Conservation (phyloP, 139 green algal genomes). For the Dunaliella primolecta region DNA sequence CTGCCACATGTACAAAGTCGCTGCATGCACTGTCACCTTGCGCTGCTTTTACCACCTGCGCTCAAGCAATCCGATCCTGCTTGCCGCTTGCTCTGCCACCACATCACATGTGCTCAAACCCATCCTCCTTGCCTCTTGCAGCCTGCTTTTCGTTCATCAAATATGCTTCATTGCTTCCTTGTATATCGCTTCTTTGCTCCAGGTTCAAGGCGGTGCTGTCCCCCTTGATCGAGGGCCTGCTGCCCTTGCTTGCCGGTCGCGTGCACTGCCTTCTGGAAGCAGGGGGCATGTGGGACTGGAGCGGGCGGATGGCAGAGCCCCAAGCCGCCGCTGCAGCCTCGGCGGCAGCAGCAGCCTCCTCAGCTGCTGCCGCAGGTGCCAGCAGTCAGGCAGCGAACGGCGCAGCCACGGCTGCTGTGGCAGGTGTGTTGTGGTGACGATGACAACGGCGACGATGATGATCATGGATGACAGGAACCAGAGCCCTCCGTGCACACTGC, state of each 20-base stretch:
- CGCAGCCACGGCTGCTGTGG: neutral
- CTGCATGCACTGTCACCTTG: too few species aligned
- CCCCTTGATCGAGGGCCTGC: slow-evolving; percentile 47
- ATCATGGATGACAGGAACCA: neutral
- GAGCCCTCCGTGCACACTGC: too few species aligned
- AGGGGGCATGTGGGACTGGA: slow-evolving; percentile 75
- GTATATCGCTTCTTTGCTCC: neutral
- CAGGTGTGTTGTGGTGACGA: neutral
- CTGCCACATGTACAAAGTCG: too few species aligned
- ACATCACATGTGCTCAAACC: neutral
- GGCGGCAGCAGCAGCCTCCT: neutral
- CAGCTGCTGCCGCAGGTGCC: slow-evolving; percentile 10
- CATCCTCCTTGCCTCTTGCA: neutral
- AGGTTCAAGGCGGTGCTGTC: slow-evolving; percentile 58
- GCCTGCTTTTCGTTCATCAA: neutral
- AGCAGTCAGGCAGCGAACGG: neutral
- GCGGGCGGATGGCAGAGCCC: slow-evolving; percentile 35
- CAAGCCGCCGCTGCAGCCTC: slow-evolving; percentile 14
- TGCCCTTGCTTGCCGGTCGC: slow-evolving; percentile 49
- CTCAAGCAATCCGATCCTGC: too few species aligned
- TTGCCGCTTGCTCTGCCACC: neutral
- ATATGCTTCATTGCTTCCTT: too few species aligned
- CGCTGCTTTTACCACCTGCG: too few species aligned
- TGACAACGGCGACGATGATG: neutral
- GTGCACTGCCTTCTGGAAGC: slow-evolving; percentile 56